Conservation (phyloP, 129 eudicot species). For the Pulicaria dysenterica region DNA sequence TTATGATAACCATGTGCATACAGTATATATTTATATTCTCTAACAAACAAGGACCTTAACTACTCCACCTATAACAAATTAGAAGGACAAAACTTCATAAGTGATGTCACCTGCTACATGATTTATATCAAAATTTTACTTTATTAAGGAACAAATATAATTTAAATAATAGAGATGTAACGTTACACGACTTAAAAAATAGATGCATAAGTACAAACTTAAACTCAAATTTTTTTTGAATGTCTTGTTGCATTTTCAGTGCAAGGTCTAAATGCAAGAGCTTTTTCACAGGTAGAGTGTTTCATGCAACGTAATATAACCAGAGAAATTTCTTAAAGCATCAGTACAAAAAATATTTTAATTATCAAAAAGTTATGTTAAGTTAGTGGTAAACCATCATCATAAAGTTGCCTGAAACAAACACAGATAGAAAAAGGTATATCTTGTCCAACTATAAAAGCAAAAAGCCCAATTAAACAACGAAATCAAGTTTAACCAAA, state of each 20-base stretch:
- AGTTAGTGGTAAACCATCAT: constrained; percentile 28
- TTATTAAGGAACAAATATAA: not conserved
- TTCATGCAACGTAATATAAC: not conserved
- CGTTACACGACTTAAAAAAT: no score
- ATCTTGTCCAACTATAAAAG: constrained; percentile 13
- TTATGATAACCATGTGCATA: not conserved
- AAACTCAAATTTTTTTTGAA: no score
- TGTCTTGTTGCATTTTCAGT: not conserved
- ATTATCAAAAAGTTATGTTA: constrained; percentile 17
- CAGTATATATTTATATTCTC: not conserved
- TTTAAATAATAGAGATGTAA: not conserved
- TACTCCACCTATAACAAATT: constrained; percentile 26
- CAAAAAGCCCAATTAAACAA: not conserved
- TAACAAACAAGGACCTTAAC: constrained; percentile 15
- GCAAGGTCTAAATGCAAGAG: constrained; percentile 12
- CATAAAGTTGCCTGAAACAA: constrained; percentile 17
- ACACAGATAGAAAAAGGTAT: constrained; percentile 6
- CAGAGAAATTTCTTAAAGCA: not conserved
- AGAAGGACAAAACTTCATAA: constrained; percentile 6
- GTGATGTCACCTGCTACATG: constrained; percentile 28
- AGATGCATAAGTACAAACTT: no score
- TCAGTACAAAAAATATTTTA: not conserved
- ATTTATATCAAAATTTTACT: not conserved
- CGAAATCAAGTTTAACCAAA: not conserved
- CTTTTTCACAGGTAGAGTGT: not conserved